Conservation (phyloP, 1,284 basidiomycete genomes). For the Ustilago cynodontis region DNA sequence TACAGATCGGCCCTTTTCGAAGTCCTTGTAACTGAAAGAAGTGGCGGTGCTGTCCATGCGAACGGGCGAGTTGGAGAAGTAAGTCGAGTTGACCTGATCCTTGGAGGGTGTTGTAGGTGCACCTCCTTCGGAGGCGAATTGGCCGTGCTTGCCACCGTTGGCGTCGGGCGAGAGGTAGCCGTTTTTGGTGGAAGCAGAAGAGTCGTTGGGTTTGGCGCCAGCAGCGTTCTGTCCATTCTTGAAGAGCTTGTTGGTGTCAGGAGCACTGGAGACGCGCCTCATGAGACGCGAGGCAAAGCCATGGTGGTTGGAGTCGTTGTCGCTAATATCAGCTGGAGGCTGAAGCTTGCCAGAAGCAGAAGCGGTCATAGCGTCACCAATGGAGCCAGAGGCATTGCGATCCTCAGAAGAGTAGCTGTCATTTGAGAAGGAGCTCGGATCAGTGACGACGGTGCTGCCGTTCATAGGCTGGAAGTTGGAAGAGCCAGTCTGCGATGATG, state of each 20-base stretch:
- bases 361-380: constrained; percentile 44
- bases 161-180: constrained; percentile 72
- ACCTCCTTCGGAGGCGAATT: constrained; percentile 30
- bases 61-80: constrained; percentile 63
- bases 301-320: constrained; percentile 27
- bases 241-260: constrained; percentile 93
- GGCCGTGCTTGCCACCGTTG: constrained; percentile 61
- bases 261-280: constrained; percentile 92
- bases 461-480: constrained; percentile 56
- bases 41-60: constrained; percentile 65
- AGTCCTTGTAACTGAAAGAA: constrained; percentile 66
- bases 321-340: constrained; percentile 45
- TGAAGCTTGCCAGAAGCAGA: constrained; percentile 49
- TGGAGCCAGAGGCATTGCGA: constrained; percentile 38
- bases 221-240: constrained; percentile 63
- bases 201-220: constrained; percentile 21
- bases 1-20: constrained; percentile 54
- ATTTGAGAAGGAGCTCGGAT: constrained; percentile 63
- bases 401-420: constrained; percentile 59
- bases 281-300: constrained; percentile 70
- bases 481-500: constrained; percentile 33
- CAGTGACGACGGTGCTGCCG: constrained; percentile 59
- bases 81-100: constrained; percentile 33
- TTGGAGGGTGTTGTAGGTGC: constrained; percentile 26
- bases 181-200: constrained; percentile 23